phyloP scores from a whole-genome alignment of 78 protist species.

The Pelomyxa schiedti region DNA sequence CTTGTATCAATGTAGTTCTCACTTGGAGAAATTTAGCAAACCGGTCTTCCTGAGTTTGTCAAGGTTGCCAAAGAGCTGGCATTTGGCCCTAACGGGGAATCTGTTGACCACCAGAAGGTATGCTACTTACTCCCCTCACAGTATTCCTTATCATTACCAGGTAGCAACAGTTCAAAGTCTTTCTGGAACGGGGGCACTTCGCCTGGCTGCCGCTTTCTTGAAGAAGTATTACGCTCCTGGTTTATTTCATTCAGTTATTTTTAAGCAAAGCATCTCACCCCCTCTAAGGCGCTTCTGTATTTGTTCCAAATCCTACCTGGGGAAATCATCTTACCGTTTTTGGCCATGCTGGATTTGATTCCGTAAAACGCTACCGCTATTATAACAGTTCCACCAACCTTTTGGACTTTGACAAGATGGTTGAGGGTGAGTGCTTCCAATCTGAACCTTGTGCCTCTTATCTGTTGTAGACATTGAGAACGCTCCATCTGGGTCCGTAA shows the following conservation, averaged over 20 bases:
- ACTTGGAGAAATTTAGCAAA: background rate
- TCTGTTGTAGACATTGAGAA: slow-evolving; percentile 17
- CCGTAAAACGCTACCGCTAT: slow-evolving; percentile 63
- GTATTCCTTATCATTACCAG: background rate
- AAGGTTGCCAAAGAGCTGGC: background rate
- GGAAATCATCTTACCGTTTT: slow-evolving; percentile 72
- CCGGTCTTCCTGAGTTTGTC: background rate
- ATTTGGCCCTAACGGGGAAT: slow-evolving; percentile 18
- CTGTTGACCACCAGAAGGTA: background rate
- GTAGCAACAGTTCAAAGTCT: slow-evolving; percentile 77
- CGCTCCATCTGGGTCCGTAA: slow-evolving; percentile 52
- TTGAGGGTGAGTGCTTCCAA: slow-evolving; percentile 8
- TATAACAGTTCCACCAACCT: slow-evolving; percentile 42
- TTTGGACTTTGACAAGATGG: slow-evolving; percentile 76
- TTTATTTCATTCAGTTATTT: too few species aligned
- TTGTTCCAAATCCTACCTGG: slow-evolving; percentile 96
- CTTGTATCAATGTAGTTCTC: slow-evolving; percentile 1
- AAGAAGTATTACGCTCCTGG: slow-evolving; percentile 7
- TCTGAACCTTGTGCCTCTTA: background rate
- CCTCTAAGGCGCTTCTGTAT: slow-evolving; percentile 28
- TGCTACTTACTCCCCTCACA: background rate
- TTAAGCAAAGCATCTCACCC: too few species aligned
- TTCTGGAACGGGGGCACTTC: slow-evolving; percentile 94
- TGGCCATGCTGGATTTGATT: slow-evolving; percentile 45
- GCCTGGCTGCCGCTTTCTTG: slow-evolving; percentile 72